Evolutionary conservation across 208 protist species (phyloP), one percentile per base, ranked within the genome.

Genomic region (Leishmania martiniquensis): DNA sequence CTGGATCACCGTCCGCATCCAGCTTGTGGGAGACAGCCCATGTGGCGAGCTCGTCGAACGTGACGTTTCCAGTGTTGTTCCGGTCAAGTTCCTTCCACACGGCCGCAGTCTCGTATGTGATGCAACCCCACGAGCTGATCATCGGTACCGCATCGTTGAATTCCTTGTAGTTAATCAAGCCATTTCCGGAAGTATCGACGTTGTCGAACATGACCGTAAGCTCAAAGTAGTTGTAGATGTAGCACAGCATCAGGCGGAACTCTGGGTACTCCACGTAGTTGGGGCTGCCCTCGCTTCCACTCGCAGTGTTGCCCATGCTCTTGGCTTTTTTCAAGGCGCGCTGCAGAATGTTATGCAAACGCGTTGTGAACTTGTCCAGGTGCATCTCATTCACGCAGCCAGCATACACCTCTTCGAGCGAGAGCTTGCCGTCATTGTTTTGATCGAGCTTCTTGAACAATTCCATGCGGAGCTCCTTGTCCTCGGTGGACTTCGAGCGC

Each of bases 191-290:
- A 51, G 86, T 89, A 81, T 95, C 91, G 68, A 96, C 91, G 79
- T 89, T 80, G 78, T 95, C 91, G 80, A 97, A 94, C 87, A 97
- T 95, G 42, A 93, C 78, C 9, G 85, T 92, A 78, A 97, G 86
- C 75, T 89, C 75, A 65, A 91, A 91, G 81, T 84, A 87, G 83
- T 89, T 77, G 82, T 89, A 87, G 74, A 91, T 91, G 83, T 83
- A 93, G 82, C 80, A 93, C 49, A 97, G 85, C 78, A 97, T 86
- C 71, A 95, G 78, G 76, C 91, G 88, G 86, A 97, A 97, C 84
- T 94, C 91, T 4, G 86, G 76, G 75, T 89, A 90, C 76, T 91
- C 85, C 51, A 94, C 89, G 32, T 83, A 85, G 65, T 97, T 80
- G 5, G 63, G 72, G 49, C 67, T 77, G 51, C 86, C 88, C 22